A percentile compares a stretch with the other conserved stretches of the same genome.
Evolutionary conservation across 176 grass and related monocot species (phyloP).

Genomic region (Areca catechu): DNA sequence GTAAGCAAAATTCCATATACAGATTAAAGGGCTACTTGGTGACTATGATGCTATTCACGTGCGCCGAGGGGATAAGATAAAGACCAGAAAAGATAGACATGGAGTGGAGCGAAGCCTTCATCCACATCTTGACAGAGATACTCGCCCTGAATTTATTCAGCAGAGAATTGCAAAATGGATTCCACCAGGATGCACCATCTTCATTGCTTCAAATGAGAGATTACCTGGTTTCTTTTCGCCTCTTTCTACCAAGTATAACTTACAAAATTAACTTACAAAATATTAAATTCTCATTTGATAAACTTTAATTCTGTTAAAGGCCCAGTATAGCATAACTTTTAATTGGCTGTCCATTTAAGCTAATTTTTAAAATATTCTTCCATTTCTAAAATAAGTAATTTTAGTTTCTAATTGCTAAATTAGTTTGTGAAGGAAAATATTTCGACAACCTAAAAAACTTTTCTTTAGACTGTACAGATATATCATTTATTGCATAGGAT

Average conservation of each 20-base stretch:
- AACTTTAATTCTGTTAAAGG: too few species aligned
- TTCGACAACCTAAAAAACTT: too few species aligned
- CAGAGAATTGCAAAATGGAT: conserved; percentile 82
- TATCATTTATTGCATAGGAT: too few species aligned
- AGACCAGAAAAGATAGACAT: conserved; percentile 84
- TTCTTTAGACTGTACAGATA: too few species aligned
- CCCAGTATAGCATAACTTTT: too few species aligned
- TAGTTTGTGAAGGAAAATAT: too few species aligned
- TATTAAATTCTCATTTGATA: too few species aligned
- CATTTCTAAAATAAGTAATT: too few species aligned
- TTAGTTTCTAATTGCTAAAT: too few species aligned
- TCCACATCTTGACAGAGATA: conserved; percentile 97
- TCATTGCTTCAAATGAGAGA: conserved; percentile 88
- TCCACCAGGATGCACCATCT: conserved; percentile 65
- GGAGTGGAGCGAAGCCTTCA: conserved; percentile 73
- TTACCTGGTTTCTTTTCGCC: conserved; percentile 68
- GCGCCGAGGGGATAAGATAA: conserved; percentile 76
- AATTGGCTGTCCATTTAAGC: too few species aligned
- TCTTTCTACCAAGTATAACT: conserved; percentile 51
- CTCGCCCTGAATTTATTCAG: conserved; percentile 72
- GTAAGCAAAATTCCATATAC: not conserved
- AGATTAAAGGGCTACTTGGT: conserved; percentile 80
- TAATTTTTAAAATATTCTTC: too few species aligned
- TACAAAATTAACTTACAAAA: conserved; percentile 2
- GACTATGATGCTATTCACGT: conserved; percentile 99